Evolutionary conservation across 2,329 filamentous ascomycete genomes (phyloP).

Genomic region (Ilyonectria mors-panacis): DNA sequence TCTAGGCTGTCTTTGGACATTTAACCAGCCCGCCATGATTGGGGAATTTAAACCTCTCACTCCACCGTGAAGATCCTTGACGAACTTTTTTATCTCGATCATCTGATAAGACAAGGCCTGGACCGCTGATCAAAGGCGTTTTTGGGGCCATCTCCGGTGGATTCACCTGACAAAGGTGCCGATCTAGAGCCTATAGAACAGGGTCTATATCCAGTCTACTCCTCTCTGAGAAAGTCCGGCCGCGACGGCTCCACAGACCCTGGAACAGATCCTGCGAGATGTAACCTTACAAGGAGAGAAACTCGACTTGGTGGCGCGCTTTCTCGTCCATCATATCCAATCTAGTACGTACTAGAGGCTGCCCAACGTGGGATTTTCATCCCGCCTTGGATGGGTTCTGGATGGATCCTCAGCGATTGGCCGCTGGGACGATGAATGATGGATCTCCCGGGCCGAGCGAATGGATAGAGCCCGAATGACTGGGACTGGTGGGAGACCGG

Average conservation of each 20-base stretch:
- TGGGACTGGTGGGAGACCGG: too few species aligned
- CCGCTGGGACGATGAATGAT: too few species aligned
- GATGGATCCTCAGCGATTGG: neutral
- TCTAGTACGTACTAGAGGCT: neutral
- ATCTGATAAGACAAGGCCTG: constrained; percentile 25
- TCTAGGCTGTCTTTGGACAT: neutral
- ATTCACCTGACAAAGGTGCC: neutral
- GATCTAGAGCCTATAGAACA: constrained; percentile 1
- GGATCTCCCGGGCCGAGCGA: too few species aligned
- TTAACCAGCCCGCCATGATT: neutral
- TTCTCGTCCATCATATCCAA: constrained; percentile 10
- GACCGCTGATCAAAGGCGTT: constrained; percentile 10
- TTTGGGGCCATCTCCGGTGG: constrained; percentile 15
- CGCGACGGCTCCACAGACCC: constrained; percentile 11
- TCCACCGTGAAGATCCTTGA: neutral
- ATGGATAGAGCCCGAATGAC: too few species aligned
- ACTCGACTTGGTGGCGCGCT: constrained; percentile 11
- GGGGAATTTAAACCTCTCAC: neutral
- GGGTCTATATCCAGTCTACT: neutral
- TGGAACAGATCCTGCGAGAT: constrained; percentile 6
- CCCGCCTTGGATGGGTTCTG: neutral
- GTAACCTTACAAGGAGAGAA: constrained; percentile 13
- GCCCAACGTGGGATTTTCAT: constrained; percentile 4
- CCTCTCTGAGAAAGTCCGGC: neutral
- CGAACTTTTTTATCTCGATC: constrained; percentile 19